Base-by-base conservation (phyloP, 495 filamentous ascomycete genomes). In the Penicillium roqueforti region DNA sequence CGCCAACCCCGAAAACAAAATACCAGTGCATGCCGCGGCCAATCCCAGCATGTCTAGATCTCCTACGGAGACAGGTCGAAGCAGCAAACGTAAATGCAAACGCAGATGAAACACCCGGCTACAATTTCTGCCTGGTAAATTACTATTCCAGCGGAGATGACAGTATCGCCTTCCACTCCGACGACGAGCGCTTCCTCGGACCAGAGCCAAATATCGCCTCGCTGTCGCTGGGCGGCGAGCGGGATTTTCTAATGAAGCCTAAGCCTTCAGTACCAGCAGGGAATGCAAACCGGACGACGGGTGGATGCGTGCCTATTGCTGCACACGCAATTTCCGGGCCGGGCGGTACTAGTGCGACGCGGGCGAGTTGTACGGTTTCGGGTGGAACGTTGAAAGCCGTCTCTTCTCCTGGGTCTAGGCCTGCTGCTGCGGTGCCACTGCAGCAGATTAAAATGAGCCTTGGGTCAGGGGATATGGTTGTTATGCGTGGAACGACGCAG, bases 61-160 rank as follows among this genome's bases (percentile, higher is more conserved):
- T 66, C 2, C 74, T 90, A 1, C 75, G 80, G 4, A 63, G 63
- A 31, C 60, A 76, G 31, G 80, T 84, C 6, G 83, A 89, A 67
- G 66, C 72, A 5, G 73, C 80, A 4, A 86, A 36, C 8, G 22
- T 85, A 2, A 47, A 43, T 29, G 38, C 49, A n/a, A 34, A 18
- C 11, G 18, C 14, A 57, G 32, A 8, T 36, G 16, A n/a, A 8
- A 37, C 73, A 72, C 52, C 28, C 53, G 11, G 47, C 3, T 91
- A 86, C 67, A 91, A 92, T 59, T 88, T 89, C 69, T 81, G 80
- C 51, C 73, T 91, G 2, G 84, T 90, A 8, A 91, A 90, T 59
- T 91, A 90, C 73, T 90, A 90, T 67, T 80, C 83, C 29, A 76
- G 72, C 25, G 87, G 85, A 2, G 68, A 78, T 10, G 86, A 89